A percentile compares a stretch with the other conserved stretches of the same genome.
phyloP scores from a whole-genome alignment of 768 basidiomycete genomes.

The Tephrocybe rancida region DNA sequence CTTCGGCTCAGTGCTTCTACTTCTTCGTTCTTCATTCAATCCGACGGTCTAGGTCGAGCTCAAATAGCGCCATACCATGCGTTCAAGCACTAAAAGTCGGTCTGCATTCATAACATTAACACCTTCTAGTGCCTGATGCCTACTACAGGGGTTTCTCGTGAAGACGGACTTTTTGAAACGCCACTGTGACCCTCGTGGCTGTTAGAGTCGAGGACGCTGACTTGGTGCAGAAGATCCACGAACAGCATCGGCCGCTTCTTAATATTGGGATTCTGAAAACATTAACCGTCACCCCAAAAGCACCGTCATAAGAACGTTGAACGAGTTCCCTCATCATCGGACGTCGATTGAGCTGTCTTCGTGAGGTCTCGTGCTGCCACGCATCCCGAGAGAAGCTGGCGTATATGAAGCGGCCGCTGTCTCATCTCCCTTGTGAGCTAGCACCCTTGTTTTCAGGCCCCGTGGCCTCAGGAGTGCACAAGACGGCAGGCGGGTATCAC shows the following conservation, averaged over 20 bases:
- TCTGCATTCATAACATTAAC: not conserved
- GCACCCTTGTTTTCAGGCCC: not conserved
- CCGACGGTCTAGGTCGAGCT: not conserved
- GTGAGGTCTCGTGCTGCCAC: not conserved
- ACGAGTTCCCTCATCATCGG: conserved; percentile 10
- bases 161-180: not conserved
- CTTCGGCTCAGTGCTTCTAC: not conserved
- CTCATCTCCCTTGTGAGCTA: not conserved
- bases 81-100: not conserved
- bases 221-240: conserved; percentile 2
- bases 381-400: not conserved
- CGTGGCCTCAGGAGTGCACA: not conserved
- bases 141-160: no score
- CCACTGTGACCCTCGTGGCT: not conserved
- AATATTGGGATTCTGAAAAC: not conserved
- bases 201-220: not conserved
- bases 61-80: not conserved
- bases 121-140: no score
- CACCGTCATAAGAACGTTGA: not conserved
- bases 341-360: not conserved
- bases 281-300: not conserved
- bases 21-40: conserved; percentile 4
- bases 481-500: not conserved
- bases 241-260: not conserved
- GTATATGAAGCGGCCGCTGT: not conserved